Base-by-base conservation (phyloP, 805 yeast species). In the Ogataea ganodermae region DNA sequence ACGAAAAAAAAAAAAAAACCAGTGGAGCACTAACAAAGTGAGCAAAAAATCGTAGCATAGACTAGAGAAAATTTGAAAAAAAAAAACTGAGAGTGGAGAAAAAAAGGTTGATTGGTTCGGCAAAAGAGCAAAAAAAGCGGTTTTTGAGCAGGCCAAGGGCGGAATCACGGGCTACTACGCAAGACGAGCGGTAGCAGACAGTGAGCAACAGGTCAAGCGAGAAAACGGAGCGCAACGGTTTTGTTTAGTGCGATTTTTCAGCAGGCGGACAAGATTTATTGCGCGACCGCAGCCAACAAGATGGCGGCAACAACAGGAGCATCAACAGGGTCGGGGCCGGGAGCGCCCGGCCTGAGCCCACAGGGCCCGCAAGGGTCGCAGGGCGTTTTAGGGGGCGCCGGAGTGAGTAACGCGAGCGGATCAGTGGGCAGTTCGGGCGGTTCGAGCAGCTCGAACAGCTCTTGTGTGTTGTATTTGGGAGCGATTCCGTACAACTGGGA, bases 401-500 rank as follows among this genome's bases (percentile, higher is more conserved):
- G 31, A 6, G 33, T 30, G 17, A 18, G 33, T 30, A 30, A 30
- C 8, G 33, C 17, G 6, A n/a, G 33, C 33, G 33, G 33, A 30
- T 30, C 33, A 30, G 33, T 30, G 24, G 14, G 28, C 40, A 23
- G 44, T 41, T 35, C 49, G 10, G 38, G 46, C 36, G 35, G 42
- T 24, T 18, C 38, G 18, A 35, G 32, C 45, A 42, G 33, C 24
- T 45, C 57, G 30, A 62, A 58, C 52, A 60, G 65, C 39, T 70
- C 80, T 8, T 64, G 78, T 32, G 81, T 81, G 18, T 62, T 83
- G 17, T 83, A 79, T 55, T 55, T 83, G 12, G 89, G 88, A 13
- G 78, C 76, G 55, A 68, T 86, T 22, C 94, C 94, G 0, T 76
- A 76, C 53, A 83, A 82, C 51, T 86, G 94, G 94, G 81, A 75